Evolutionary conservation across 1,284 basidiomycete species (phyloP).

Genomic region (Lignosus rhinocerotis): DNA sequence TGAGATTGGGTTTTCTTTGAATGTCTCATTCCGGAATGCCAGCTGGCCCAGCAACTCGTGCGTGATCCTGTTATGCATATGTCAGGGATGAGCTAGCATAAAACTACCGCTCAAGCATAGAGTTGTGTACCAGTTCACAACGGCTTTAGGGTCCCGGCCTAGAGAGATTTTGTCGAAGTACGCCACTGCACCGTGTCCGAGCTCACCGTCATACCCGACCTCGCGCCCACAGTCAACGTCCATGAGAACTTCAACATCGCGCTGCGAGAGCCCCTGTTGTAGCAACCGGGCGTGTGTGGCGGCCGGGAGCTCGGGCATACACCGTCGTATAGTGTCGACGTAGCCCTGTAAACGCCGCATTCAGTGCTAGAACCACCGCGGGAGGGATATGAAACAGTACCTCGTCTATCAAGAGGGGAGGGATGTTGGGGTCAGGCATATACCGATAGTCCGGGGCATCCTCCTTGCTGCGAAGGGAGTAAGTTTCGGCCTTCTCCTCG

Average conservation of each 20-base stretch:
- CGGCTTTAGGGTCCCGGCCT: conserved; percentile 65
- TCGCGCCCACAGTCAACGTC: conserved; percentile 67
- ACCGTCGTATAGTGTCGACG: conserved; percentile 52
- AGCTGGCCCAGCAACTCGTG: conserved; percentile 85
- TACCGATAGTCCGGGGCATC: conserved; percentile 96
- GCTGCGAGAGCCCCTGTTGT: conserved; percentile 51
- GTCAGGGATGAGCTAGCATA: neutral
- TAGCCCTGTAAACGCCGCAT: conserved; percentile 48
- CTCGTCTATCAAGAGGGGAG: conserved; percentile 68
- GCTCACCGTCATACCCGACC: conserved; percentile 61
- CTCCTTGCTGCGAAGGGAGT: conserved; percentile 85
- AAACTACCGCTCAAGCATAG: neutral
- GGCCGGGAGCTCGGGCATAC: conserved; percentile 81
- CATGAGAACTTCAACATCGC: conserved; percentile 78
- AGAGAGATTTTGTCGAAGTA: conserved; percentile 76
- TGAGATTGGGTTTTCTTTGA: conserved; percentile 64
- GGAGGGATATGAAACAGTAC: conserved; percentile 35
- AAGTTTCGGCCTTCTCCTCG: conserved; percentile 82
- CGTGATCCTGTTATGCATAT: conserved; percentile 62
- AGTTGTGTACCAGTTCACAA: conserved; percentile 78
- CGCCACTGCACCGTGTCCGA: conserved; percentile 52
- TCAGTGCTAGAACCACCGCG: neutral
- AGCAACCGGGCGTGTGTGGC: conserved; percentile 63
- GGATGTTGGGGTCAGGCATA: conserved; percentile 97
- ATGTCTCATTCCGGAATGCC: conserved; percentile 56